Base-by-base conservation (phyloP, 345 rosid species). In the Noccaea bulbosa region DNA sequence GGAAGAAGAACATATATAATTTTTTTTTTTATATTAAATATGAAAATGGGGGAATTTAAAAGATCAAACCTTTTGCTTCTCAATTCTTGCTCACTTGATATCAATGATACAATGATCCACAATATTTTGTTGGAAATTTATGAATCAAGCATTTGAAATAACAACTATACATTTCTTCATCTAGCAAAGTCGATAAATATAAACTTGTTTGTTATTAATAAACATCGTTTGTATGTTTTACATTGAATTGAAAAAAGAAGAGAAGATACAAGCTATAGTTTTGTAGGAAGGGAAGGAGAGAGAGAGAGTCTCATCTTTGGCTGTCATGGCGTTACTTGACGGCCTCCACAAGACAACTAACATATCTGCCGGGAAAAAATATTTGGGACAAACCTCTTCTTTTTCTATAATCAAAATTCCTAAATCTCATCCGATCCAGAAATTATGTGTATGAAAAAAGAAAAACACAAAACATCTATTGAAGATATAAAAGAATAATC, bases 241-340 rank as follows among this genome's bases (percentile, higher is more conserved):
- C 67, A 67, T 9, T 58, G 72, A 56, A 73, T 20, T 49, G 45
- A 10, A 66, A 34, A 38, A 37, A 65, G 30, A 27, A 27, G 1
- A 7, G 7, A 39, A 44, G n/a, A 62, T 62, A 72, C 62, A 66
- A 20, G 48, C 72, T 66, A 58, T 10, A 34, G 48, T 50, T 40
- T 67, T 67, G 55, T 38, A 37, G 76, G 70, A 72, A 63, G 75
- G 67, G 72, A 73, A 58, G 72, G 53, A 58, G 72, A 39, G 57
- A 39, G 48, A 57, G 62, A 34, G 33, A 46, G 15, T 34, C 67
- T 75, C 40, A 53, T 61, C 65, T 75, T 54, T 62, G 69, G 63
- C 53, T 55, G 73, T 24, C 78, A 60, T 60, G 78, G 73, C 78
- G 57, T 74, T 65, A 65, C 43, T 43, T 50, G 73, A 61, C 78